phyloP scores from a whole-genome alignment of 352 stramenopile species.

The Pseudoperonospora humuli region DNA sequence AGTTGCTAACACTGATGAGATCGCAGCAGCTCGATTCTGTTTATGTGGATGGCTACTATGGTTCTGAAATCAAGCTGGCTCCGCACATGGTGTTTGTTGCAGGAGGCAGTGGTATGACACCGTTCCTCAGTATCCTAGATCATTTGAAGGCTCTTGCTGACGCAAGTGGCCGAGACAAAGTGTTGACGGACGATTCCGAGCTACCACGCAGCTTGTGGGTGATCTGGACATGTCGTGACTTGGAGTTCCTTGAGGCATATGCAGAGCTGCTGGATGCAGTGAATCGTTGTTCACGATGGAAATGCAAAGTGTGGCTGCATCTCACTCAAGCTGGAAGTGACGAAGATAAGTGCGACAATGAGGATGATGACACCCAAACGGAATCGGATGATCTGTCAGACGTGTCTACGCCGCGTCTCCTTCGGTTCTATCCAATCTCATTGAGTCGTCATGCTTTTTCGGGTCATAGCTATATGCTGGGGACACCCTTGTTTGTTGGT shows the following conservation, averaged over 20 bases:
- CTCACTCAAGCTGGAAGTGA: slow-evolving; percentile 18
- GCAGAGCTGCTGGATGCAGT: slow-evolving; percentile 38
- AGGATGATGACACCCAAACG: slow-evolving; percentile 27
- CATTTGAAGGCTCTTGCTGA: slow-evolving; percentile 37
- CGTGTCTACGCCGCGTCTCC: slow-evolving; percentile 20
- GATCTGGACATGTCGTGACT: slow-evolving; percentile 44
- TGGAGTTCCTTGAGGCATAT: slow-evolving; percentile 36
- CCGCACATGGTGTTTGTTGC: slow-evolving; percentile 63
- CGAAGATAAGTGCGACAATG: slow-evolving; percentile 8
- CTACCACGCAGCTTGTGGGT: slow-evolving; percentile 42
- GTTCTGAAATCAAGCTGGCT: slow-evolving; percentile 34
- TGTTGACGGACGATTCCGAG: slow-evolving; percentile 10
- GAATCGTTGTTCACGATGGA: slow-evolving; percentile 33
- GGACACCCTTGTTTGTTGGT: slow-evolving; percentile 30
- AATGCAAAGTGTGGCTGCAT: slow-evolving; percentile 45
- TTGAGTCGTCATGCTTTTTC: slow-evolving; percentile 27
- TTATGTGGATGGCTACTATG: slow-evolving; percentile 71
- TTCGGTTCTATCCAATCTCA: slow-evolving; percentile 31
- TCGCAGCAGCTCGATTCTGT: slow-evolving; percentile 32
- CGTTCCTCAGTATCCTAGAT: slow-evolving; percentile 59
- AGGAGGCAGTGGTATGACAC: slow-evolving; percentile 64
- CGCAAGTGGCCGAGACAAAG: slow-evolving; percentile 4
- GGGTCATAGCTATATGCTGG: slow-evolving; percentile 24
- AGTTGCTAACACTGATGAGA: slow-evolving; percentile 40
- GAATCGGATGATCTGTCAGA: slow-evolving; percentile 27